Evolutionary conservation across 345 rosid genomes (phyloP).

Genomic region (Aquilaria yunnanensis): DNA sequence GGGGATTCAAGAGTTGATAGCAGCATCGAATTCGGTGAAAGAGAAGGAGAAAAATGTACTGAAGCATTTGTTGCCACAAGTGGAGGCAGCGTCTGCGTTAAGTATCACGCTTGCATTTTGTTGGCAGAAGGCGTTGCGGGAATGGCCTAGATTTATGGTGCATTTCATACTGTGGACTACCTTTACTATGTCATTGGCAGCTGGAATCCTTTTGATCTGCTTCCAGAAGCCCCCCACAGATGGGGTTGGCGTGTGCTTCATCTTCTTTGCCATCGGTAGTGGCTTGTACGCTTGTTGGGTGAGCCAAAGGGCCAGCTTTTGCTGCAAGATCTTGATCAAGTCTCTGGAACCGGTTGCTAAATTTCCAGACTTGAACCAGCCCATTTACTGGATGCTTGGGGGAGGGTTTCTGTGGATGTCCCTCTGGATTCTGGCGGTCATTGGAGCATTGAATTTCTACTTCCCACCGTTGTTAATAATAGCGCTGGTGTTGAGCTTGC

Average conservation of each 20-base stretch:
- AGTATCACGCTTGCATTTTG: conserved; percentile 79
- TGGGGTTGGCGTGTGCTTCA: conserved; percentile 71
- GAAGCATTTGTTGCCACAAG: conserved; percentile 69
- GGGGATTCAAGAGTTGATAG: conserved; percentile 77
- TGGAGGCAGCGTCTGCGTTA: conserved; percentile 70
- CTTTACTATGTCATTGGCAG: conserved; percentile 59
- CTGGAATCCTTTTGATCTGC: conserved; percentile 91
- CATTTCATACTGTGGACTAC: conserved; percentile 85
- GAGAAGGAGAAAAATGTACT: conserved; percentile 53
- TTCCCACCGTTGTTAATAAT: conserved; percentile 52
- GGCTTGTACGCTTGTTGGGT: conserved; percentile 97
- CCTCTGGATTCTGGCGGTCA: conserved; percentile 79
- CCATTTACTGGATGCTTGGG: conserved; percentile 77
- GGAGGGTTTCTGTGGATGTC: conserved; percentile 98
- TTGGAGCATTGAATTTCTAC: conserved; percentile 81
- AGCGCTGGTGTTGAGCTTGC: conserved; percentile 50
- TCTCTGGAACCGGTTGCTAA: conserved; percentile 70
- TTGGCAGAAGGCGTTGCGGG: conserved; percentile 80
- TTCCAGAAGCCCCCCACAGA: conserved; percentile 81
- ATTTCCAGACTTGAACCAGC: conserved; percentile 66
- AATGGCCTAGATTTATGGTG: conserved; percentile 81
- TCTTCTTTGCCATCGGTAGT: conserved; percentile 74
- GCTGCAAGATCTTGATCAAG: conserved; percentile 49
- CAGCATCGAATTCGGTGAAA: conserved; percentile 41
- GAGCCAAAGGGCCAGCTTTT: conserved; percentile 51